Conservation (phyloP, 1,139 yeast genomes). For the Diutina ranongensis region DNA sequence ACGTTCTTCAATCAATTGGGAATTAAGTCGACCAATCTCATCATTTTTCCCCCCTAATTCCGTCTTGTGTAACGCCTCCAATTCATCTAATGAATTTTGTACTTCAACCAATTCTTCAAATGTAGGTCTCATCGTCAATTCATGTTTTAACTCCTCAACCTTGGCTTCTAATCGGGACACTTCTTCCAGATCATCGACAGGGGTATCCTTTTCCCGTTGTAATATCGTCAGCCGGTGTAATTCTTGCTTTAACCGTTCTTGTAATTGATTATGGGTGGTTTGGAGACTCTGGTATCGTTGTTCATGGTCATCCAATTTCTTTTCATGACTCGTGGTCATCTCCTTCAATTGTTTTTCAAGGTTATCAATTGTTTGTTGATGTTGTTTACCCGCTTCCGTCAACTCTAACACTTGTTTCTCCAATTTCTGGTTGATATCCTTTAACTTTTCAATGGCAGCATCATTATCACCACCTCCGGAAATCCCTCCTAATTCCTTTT, state of each 20-base stretch:
- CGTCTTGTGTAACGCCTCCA: constrained; percentile 18
- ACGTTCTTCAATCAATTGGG: background rate
- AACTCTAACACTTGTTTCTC: background rate
- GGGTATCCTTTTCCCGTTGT: background rate
- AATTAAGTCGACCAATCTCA: background rate
- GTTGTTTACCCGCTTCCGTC: background rate
- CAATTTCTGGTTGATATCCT: constrained; percentile 23
- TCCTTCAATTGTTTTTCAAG: background rate
- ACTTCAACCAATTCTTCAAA: constrained; percentile 21
- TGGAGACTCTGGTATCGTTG: background rate
- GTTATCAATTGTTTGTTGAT: background rate
- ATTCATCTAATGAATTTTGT: constrained; percentile 21
- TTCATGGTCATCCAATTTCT: background rate
- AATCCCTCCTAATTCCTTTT: background rate
- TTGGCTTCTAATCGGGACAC: constrained; percentile 7
- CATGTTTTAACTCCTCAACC: constrained; percentile 15
- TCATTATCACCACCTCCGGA: background rate
- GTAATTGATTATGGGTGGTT: background rate
- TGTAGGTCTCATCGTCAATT: constrained; percentile 21
- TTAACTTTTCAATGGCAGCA: constrained; percentile 17
- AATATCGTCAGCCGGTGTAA: background rate
- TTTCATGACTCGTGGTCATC: background rate
- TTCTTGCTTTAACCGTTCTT: background rate
- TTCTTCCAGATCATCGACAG: background rate
- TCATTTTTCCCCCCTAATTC: background rate